Evolutionary conservation across 371 early-diverging fungal genomes (phyloP).

Genomic region (Synchytrium microbalum): DNA sequence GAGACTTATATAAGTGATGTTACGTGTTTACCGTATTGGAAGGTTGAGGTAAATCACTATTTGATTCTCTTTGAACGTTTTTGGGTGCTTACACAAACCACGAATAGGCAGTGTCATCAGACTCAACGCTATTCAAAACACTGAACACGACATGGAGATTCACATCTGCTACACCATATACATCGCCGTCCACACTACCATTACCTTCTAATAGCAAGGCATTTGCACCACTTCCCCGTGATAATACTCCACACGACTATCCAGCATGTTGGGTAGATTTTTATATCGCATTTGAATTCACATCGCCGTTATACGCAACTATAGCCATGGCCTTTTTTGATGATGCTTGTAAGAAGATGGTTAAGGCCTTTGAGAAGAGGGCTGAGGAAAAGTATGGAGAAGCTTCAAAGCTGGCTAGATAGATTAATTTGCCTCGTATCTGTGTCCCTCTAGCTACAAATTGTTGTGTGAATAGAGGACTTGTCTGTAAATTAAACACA

Average conservation of each 20-base stretch:
- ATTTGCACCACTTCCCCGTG: constrained; percentile 21
- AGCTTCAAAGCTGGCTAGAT: constrained; percentile 1
- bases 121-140: neutral
- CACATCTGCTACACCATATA: constrained; percentile 4
- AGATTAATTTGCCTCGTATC: neutral
- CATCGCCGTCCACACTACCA: constrained; percentile 9
- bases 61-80: neutral
- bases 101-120: neutral
- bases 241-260: constrained; percentile 34
- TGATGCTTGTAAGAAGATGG: constrained; percentile 63
- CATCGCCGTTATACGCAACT: constrained; percentile 65
- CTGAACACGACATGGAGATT: neutral
- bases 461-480: neutral
- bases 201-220: constrained; percentile 12
- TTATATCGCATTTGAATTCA: constrained; percentile 68
- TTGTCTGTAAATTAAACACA: too few relatives aligned
- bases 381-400: constrained; percentile 49
- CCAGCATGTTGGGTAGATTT: constrained; percentile 62
- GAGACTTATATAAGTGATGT: constrained; percentile 57
- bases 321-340: constrained; percentile 67
- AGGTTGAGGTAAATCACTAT: neutral
- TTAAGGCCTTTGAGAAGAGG: constrained; percentile 61
- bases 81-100: neutral
- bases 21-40: neutral
- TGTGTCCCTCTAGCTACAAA: neutral